Percentiles rank a stretch among this genome's conserved stretches.
These are phyloP conservation scores for Volutella citrinella DNA, from an alignment of 2,329 filamentous ascomycete species.

Conservation along the genomic window DNA sequence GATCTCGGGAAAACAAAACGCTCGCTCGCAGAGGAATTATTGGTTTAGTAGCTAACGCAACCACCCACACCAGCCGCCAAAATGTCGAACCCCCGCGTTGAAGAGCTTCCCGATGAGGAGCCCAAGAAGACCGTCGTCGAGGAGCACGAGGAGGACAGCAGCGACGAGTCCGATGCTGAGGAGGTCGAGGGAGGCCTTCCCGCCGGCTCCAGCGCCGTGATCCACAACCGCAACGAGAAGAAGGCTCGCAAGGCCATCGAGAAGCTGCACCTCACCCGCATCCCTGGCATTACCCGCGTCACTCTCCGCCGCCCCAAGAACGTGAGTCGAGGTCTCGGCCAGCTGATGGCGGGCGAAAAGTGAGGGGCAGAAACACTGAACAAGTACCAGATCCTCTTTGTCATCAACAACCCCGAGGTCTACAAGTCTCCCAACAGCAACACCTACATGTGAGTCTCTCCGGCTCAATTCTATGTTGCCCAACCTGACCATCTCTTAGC, in stretches of 20 bases:
- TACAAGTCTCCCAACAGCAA: constrained; percentile 99
- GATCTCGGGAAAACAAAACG: too few relatives aligned
- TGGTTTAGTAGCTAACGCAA: constrained; percentile 22
- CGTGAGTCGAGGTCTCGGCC: constrained; percentile 60
- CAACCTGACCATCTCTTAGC: constrained; percentile 46
- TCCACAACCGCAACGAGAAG: constrained; percentile 99
- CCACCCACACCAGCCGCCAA: constrained; percentile 42
- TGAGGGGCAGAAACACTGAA: constrained; percentile 20
- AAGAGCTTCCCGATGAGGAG: constrained; percentile 94
- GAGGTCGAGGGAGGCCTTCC: constrained; percentile 74
- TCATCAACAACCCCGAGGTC: constrained; percentile 99
- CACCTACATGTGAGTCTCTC: constrained; percentile 90
- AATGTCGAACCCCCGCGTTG: constrained; percentile 97
- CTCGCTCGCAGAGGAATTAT: too few relatives aligned
- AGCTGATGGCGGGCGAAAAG: constrained; percentile 3
- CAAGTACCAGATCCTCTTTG: constrained; percentile 81
- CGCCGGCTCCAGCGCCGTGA: constrained; percentile 81
- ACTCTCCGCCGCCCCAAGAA: constrained; percentile 98
- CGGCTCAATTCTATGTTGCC: neutral
- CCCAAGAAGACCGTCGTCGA: constrained; percentile 77
- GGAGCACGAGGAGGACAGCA: constrained; percentile 66
- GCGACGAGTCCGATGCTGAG: constrained; percentile 75
- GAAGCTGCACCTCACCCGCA: constrained; percentile 95
- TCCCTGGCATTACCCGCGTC: constrained; percentile 96
- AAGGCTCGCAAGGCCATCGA: constrained; percentile 99